Base-by-base conservation (phyloP, 441 rosid species). In the Heliophila coronopifolia region DNA sequence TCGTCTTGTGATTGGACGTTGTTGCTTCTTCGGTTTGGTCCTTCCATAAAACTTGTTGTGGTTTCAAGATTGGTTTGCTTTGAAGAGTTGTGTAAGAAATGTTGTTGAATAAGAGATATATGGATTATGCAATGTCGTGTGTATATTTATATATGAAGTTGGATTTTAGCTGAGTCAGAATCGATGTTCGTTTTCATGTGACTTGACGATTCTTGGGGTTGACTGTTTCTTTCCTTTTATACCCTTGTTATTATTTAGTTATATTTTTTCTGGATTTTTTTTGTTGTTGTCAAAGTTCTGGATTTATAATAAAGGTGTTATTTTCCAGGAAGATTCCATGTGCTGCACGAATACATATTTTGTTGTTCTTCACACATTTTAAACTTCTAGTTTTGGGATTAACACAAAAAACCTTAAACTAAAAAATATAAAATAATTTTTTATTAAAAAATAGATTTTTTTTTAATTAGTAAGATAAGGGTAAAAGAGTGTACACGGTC, bases 181-280 rank as follows among this genome's bases (percentile, higher is more conserved):
- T 50, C 59, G 69, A 65, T 51, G 64, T 35, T 42, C 69, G 47
- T 50, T 65, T 37, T 50, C 64, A 50, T 35, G 42, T 35, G 59
- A 35, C 59, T 64, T 57, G 69, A 65, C 40, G 69, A 65, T 65
- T 65, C 69, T 35, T 50, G 38, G 17, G 17, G 58, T 65, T 65
- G 69, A 50, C 69, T 43, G 35, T n/a, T 57, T 50, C 57, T 48
- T 34, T 41, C 11, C 40, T 19, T 20, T 35, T 32, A n/a, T 47
- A 9, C 36, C 57, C 42, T 42, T 48, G 18, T 7, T 54, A 26
- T 39, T 19, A 18, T 8, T 31, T 38, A 32, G 6, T 38, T 22
- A 34, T 12, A 4, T 26, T 18, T 8, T 22, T 30, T 0, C 23
- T 45, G 1, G 35, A 13, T 20, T 20, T 20, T 20, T 20, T 2